Evolutionary conservation across 2,329 filamentous ascomycete genomes (phyloP).

Genomic region (Orbilia blumenaviensis): DNA sequence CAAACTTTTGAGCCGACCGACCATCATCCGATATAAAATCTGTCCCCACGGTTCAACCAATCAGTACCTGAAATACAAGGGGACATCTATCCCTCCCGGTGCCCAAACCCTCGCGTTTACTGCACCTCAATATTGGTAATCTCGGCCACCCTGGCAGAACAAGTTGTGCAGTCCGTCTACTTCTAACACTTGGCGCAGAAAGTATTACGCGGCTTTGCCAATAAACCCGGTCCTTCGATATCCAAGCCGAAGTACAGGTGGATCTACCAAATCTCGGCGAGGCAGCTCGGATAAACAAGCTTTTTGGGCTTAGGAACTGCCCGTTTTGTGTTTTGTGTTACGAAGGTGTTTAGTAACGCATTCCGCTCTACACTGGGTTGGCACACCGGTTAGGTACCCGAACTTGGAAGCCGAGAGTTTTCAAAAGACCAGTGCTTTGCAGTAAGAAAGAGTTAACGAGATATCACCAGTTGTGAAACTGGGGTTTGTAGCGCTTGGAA

Average conservation of each 20-base stretch:
- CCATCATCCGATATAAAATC: neutral
- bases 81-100: neutral
- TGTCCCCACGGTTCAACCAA: neutral
- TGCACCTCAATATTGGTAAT: neutral
- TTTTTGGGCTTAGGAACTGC: neutral
- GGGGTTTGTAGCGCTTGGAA: neutral
- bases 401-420: neutral
- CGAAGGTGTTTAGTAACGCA: neutral
- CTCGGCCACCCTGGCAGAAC: neutral
- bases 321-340: conserved; percentile 1
- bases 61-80: no score
- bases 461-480: neutral
- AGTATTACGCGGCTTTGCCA: conserved; percentile 26
- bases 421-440: neutral
- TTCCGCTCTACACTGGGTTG: neutral
- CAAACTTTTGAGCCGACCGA: neutral
- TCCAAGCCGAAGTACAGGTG: neutral
- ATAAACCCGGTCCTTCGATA: neutral
- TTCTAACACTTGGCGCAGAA: conserved; percentile 26
- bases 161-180: neutral
- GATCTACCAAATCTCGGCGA: neutral
- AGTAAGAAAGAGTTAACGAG: neutral
- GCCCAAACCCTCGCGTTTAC: neutral
- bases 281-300: conserved; percentile 6
- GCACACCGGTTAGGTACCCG: neutral